These are phyloP conservation scores for Corrigiola litoralis DNA, from an alignment of 179 eudicot genomes.

Conservation along the genomic window DNA sequence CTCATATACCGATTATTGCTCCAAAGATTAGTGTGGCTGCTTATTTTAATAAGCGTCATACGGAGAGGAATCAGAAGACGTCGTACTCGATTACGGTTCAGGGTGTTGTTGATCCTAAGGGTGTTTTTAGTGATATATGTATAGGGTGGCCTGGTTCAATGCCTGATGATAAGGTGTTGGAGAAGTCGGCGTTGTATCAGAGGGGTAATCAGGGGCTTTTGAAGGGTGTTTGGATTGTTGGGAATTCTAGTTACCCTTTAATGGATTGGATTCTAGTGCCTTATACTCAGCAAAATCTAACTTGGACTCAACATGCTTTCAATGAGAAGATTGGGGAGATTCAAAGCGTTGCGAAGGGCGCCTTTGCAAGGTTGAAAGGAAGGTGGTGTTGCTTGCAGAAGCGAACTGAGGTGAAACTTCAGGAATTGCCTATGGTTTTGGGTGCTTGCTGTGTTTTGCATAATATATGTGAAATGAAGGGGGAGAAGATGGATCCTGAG, in stretches of 20 bases:
- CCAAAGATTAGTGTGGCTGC: constrained; percentile 49
- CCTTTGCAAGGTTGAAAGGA: constrained; percentile 48
- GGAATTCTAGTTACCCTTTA: constrained; percentile 40
- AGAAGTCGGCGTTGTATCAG: constrained; percentile 41
- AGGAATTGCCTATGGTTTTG: constrained; percentile 45
- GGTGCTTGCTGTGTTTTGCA: constrained; percentile 55
- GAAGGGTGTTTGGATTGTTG: constrained; percentile 46
- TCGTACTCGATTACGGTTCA: constrained; percentile 54
- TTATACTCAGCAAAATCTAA: constrained; percentile 35
- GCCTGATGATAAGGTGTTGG: constrained; percentile 49
- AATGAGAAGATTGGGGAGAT: constrained; percentile 46
- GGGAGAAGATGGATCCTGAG: constrained; percentile 33
- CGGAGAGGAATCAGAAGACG: constrained; percentile 46
- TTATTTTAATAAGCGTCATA: constrained; percentile 44
- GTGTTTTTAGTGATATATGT: constrained; percentile 46
- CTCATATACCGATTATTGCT: constrained; percentile 51
- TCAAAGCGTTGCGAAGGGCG: constrained; percentile 33
- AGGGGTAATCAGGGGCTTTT: constrained; percentile 40
- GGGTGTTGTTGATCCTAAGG: constrained; percentile 43
- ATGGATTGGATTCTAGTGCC: constrained; percentile 55
- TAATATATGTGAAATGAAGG: constrained; percentile 48
- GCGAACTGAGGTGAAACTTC: constrained; percentile 48
- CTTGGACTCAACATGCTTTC: constrained; percentile 52
- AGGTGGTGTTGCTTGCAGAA: constrained; percentile 54
- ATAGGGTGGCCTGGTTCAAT: constrained; percentile 57